Conservation (phyloP, 2,329 filamentous ascomycete genomes). For the Pseudogymnoascus sp. region DNA sequence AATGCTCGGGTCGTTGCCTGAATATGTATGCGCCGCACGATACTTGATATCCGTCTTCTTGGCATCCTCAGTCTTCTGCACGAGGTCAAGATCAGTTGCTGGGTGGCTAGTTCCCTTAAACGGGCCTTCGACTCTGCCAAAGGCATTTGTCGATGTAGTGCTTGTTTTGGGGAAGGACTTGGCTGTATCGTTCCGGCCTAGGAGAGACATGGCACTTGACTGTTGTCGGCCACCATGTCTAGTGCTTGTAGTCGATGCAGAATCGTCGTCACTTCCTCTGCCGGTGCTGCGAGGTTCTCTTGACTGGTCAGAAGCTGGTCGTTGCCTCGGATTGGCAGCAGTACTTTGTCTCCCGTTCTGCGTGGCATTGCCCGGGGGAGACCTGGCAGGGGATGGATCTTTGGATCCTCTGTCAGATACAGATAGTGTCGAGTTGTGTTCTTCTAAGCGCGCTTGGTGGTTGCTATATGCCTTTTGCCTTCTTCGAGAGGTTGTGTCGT, state of each 20-base stretch:
- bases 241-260: constrained; percentile 25
- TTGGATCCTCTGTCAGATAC: neutral
- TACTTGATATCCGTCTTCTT: constrained; percentile 39
- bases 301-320: constrained; percentile 14
- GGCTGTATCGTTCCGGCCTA: constrained; percentile 48
- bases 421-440: constrained; percentile 15
- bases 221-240: constrained; percentile 43
- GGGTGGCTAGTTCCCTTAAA: constrained; percentile 27
- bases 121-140: constrained; percentile 55
- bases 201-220: constrained; percentile 54
- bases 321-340: constrained; percentile 14
- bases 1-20: constrained; percentile 66
- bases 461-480: constrained; percentile 45
- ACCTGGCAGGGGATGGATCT: neutral
- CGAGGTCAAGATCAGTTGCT: constrained; percentile 32
- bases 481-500: constrained; percentile 54
- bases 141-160: constrained; percentile 52
- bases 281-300: constrained; percentile 14
- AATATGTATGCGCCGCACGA: constrained; percentile 71
- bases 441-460: constrained; percentile 40
- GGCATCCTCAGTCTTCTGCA: constrained; percentile 30
- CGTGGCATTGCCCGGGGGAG: neutral
- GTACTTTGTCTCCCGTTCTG: neutral
- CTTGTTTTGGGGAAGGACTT: constrained; percentile 60
- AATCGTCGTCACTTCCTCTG: constrained; percentile 27